Conservation (phyloP, 2,329 filamentous ascomycete species). For the Thermomyces lanuginosus region DNA sequence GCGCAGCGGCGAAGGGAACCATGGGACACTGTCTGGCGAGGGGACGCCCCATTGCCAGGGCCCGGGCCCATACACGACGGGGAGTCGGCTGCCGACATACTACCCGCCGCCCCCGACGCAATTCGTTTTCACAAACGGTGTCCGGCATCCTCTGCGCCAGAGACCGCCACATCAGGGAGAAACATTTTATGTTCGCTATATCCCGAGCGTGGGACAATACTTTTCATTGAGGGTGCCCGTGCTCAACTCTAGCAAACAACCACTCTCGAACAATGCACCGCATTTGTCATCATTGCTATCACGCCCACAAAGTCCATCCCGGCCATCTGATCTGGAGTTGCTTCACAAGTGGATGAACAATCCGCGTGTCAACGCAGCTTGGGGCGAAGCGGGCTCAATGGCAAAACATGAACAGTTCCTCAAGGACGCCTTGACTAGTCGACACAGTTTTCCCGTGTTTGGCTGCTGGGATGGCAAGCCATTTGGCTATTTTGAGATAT, state of each 20-base stretch:
- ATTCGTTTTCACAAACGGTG: constrained; percentile 60
- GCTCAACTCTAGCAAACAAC: constrained; percentile 34
- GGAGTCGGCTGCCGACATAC: constrained; percentile 76
- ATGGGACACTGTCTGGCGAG: too few relatives aligned
- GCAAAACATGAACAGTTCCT: constrained; percentile 52
- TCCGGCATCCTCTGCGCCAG: constrained; percentile 71
- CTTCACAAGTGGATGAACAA: constrained; percentile 80
- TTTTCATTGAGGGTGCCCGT: constrained; percentile 78
- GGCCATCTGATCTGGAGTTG: constrained; percentile 44
- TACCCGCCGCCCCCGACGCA: constrained; percentile 72
- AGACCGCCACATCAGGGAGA: constrained; percentile 85
- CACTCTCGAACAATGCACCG: constrained; percentile 21
- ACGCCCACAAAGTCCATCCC: constrained; percentile 18
- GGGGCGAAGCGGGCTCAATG: constrained; percentile 50
- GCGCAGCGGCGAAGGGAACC: constrained; percentile 9
- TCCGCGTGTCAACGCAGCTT: constrained; percentile 67
- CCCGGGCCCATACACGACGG: constrained; percentile 68
- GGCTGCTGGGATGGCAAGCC: constrained; percentile 89
- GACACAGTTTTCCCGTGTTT: constrained; percentile 77
- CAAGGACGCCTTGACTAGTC: constrained; percentile 43
- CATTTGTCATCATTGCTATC: constrained; percentile 27
- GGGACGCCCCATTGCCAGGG: too few relatives aligned
- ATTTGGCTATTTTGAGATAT: constrained; percentile 95
- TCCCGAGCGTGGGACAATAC: constrained; percentile 68
- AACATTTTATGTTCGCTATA: constrained; percentile 74